A percentile compares a stretch with the other conserved stretches of the same genome.
phyloP scores from a whole-genome alignment of 2,329 filamentous ascomycete genomes.

The Chaetomium strumarium region DNA sequence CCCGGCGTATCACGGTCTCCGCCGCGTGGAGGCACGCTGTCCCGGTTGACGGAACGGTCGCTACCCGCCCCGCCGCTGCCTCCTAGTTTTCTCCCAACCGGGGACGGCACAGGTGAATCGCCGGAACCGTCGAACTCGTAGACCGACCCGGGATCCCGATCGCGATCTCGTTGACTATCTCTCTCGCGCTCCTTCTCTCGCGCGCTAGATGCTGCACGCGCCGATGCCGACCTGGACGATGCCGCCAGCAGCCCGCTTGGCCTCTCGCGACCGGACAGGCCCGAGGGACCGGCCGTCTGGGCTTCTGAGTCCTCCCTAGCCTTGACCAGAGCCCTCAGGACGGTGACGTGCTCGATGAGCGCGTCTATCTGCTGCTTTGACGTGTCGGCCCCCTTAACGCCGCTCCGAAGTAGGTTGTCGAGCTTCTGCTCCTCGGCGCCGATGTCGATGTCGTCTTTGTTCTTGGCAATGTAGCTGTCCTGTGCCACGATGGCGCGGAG shows the following conservation, averaged over 20 bases:
- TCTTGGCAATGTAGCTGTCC: slow-evolving; percentile 35
- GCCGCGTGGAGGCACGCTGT: slow-evolving; percentile 32
- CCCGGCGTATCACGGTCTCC: slow-evolving; percentile 48
- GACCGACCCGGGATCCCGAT: slow-evolving; percentile 32
- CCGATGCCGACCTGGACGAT: slow-evolving; percentile 14
- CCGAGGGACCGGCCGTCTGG: slow-evolving; percentile 19
- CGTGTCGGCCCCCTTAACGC: slow-evolving; percentile 29
- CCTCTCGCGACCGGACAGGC: slow-evolving; percentile 21
- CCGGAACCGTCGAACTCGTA: slow-evolving; percentile 41
- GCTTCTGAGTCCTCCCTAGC: slow-evolving; percentile 34
- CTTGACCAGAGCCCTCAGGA: slow-evolving; percentile 37
- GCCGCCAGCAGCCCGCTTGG: slow-evolving; percentile 19
- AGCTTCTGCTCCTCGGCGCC: slow-evolving; percentile 25
- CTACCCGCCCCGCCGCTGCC: slow-evolving; percentile 30
- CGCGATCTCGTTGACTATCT: slow-evolving; percentile 26
- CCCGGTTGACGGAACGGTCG: slow-evolving; percentile 30
- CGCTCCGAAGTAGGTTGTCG: slow-evolving; percentile 26
- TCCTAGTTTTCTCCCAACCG: slow-evolving; percentile 34
- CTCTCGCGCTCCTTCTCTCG: slow-evolving; percentile 25
- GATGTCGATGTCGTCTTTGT: slow-evolving; percentile 31
- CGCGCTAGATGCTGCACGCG: slow-evolving; percentile 12
- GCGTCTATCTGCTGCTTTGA: slow-evolving; percentile 32
- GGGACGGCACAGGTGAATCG: slow-evolving; percentile 39
- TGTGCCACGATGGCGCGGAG: slow-evolving; percentile 34
- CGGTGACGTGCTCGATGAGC: slow-evolving; percentile 34